Conservation (phyloP, 2,329 filamentous ascomycete genomes). For the Pseudocercospora fijiensis region DNA sequence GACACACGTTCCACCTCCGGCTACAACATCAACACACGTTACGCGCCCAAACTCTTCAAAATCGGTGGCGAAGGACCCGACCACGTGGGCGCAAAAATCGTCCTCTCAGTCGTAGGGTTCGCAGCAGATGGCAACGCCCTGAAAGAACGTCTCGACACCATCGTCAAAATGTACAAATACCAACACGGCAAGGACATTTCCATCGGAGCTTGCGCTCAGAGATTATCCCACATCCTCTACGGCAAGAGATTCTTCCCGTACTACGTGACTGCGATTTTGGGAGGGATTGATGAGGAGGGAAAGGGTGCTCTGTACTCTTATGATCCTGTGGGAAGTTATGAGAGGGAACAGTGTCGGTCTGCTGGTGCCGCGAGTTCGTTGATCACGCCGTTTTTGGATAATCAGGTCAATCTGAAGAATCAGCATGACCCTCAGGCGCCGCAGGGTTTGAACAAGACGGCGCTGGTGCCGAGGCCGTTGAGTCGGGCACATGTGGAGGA, state of each 20-base stretch:
- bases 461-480: constrained; percentile 68
- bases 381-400: constrained; percentile 99
- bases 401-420: constrained; percentile 99
- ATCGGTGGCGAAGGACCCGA: constrained; percentile 88
- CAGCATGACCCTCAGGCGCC: constrained; percentile 89
- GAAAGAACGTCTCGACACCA: constrained; percentile 87
- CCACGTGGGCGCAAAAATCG: constrained; percentile 79
- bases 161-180: constrained; percentile 99
- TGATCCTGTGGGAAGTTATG: constrained; percentile 96
- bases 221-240: constrained; percentile 93
- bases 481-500: constrained; percentile 73
- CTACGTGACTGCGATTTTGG: constrained; percentile 93
- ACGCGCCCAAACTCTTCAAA: constrained; percentile 93
- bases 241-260: constrained; percentile 98
- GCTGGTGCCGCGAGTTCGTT: constrained; percentile 80
- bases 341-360: constrained; percentile 92
- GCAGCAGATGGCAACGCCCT: constrained; percentile 91
- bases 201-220: constrained; percentile 90
- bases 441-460: constrained; percentile 74
- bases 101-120: constrained; percentile 93
- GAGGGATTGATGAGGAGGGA: constrained; percentile 90
- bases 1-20: constrained; percentile 94
- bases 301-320: constrained; percentile 95
- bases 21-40: constrained; percentile 98
- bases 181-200: constrained; percentile 96